These are phyloP conservation scores for Hydnomerulius pinastri DNA, from an alignment of 768 basidiomycete species.

Conservation along the genomic window DNA sequence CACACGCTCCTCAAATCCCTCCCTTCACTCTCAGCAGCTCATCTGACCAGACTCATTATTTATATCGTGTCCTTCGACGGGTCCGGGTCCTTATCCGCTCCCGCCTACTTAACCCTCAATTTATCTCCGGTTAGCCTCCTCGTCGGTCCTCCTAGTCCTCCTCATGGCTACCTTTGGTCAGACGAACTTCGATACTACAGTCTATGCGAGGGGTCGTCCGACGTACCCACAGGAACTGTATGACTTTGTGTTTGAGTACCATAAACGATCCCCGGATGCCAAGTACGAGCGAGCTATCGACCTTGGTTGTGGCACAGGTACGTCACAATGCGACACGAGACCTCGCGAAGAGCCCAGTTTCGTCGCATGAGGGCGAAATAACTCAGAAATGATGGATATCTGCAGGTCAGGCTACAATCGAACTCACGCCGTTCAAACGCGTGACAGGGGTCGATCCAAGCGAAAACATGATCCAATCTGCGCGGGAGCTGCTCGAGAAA, in stretches of 20 bases:
- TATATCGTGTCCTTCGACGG: neutral
- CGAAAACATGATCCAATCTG: constrained; percentile 63
- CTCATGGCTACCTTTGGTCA: constrained; percentile 83
- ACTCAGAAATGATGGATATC: neutral
- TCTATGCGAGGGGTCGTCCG: constrained; percentile 67
- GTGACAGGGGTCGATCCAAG: constrained; percentile 79
- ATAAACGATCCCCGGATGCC: constrained; percentile 32
- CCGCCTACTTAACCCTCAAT: neutral
- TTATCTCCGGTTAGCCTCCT: neutral
- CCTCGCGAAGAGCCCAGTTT: too few species aligned
- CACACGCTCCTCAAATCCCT: too few species aligned
- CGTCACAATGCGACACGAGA: neutral
- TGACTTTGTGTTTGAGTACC: constrained; percentile 61
- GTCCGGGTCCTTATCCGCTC: neutral
- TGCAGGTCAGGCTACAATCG: constrained; percentile 69
- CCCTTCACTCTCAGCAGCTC: neutral
- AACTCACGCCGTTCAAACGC: constrained; percentile 54
- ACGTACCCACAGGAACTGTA: constrained; percentile 70
- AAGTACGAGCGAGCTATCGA: constrained; percentile 66
- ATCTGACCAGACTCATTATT: neutral
- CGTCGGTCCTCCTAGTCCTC: neutral
- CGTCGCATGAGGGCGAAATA: too few species aligned
- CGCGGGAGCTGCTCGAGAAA: constrained; percentile 30
- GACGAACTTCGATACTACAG: constrained; percentile 60
- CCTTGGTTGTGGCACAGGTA: constrained; percentile 81